A percentile compares a stretch with the other conserved stretches of the same genome.
phyloP scores from a whole-genome alignment of 306 rosid species.

The Boehmeria nivea region DNA sequence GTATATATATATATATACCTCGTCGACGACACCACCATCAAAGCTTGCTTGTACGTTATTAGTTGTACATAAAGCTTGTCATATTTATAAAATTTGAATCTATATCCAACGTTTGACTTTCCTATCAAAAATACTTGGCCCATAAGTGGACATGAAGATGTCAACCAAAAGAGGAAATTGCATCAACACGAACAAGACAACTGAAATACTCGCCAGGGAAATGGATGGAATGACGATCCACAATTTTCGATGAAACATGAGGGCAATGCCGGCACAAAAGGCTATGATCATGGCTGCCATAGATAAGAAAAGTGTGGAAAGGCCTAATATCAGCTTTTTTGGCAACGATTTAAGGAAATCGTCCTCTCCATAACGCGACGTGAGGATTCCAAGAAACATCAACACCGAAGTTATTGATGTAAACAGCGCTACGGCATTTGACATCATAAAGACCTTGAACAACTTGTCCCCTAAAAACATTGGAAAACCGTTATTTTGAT shows the following conservation, averaged over 20 bases:
- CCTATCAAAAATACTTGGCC: not conserved
- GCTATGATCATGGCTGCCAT: constrained; percentile 39
- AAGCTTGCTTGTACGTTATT: no score
- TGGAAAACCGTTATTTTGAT: not conserved
- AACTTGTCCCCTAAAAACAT: not conserved
- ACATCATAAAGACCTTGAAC: not conserved
- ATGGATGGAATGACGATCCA: not conserved
- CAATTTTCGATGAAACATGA: not conserved
- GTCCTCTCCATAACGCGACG: not conserved
- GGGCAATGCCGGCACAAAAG: constrained; percentile 17
- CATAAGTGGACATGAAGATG: not conserved
- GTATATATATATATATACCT: no score
- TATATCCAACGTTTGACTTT: not conserved
- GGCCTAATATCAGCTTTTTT: constrained; percentile 32
- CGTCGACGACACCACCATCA: no score
- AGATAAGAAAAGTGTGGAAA: constrained; percentile 36
- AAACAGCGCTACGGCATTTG: not conserved
- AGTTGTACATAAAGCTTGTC: no score
- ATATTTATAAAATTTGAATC: not conserved
- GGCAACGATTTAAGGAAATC: constrained; percentile 32
- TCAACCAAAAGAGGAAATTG: not conserved
- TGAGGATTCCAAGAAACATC: constrained; percentile 3
- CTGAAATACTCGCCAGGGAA: not conserved
- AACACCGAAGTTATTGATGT: not conserved
- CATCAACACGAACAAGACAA: not conserved